A percentile compares a stretch with the other conserved stretches of the same genome.
These are phyloP conservation scores for Salix udensis DNA, from an alignment of 345 rosid genomes.

Conservation along the genomic window DNA sequence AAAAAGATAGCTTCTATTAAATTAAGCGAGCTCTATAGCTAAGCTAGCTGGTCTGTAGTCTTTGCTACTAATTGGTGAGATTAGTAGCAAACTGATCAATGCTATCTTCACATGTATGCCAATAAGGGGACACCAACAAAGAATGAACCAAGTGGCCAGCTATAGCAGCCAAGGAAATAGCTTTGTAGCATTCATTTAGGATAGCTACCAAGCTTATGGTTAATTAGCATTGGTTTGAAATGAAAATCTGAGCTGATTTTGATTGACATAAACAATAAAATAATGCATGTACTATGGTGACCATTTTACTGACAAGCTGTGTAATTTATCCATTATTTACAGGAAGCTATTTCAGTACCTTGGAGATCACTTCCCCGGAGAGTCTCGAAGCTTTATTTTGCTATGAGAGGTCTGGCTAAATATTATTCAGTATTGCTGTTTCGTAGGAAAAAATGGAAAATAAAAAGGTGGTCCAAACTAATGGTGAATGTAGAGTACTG, in stretches of 20 bases:
- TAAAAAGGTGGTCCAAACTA: background rate
- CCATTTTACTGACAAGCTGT: background rate
- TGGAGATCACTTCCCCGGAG: slow-evolving; percentile 73
- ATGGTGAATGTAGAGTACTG: background rate
- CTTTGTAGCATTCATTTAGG: background rate
- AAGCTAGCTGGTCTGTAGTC: background rate
- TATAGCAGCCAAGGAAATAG: background rate
- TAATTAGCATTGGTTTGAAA: background rate
- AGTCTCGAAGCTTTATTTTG: slow-evolving; percentile 73
- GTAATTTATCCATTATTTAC: slow-evolving; percentile 10
- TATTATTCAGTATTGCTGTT: slow-evolving; percentile 1
- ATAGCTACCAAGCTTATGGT: background rate
- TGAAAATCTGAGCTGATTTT: background rate
- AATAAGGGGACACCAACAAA: background rate
- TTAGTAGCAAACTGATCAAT: background rate
- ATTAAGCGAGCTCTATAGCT: background rate
- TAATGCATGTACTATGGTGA: background rate
- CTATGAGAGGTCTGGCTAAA: slow-evolving; percentile 64
- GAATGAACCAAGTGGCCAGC: background rate
- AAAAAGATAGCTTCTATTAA: background rate
- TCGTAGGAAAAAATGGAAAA: background rate
- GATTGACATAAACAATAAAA: background rate
- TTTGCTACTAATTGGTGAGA: background rate
- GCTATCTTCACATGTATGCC: background rate
- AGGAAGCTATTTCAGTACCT: slow-evolving; percentile 80